A percentile compares a stretch with the other conserved stretches of the same genome.
These are phyloP conservation scores for Diaporthe eres DNA, from an alignment of 2,329 filamentous ascomycete species.

Conservation along the genomic window DNA sequence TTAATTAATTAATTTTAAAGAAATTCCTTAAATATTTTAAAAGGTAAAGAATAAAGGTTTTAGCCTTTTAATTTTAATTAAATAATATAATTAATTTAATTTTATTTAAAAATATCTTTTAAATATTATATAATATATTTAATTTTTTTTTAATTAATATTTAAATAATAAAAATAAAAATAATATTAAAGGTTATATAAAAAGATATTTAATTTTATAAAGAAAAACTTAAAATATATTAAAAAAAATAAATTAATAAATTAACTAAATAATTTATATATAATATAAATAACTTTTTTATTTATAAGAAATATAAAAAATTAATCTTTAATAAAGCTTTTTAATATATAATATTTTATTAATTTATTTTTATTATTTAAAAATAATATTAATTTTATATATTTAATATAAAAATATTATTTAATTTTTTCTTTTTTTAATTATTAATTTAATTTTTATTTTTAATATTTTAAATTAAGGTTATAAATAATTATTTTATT, in stretches of 20 bases:
- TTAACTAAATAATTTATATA: neutral
- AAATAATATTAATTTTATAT: neutral
- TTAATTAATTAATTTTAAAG: neutral
- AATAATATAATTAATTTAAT: neutral
- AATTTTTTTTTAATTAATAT: neutral
- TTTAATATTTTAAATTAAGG: too few species aligned
- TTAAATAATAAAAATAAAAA: neutral
- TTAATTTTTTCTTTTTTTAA: too few species aligned
- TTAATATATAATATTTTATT: neutral
- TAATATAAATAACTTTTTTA: neutral
- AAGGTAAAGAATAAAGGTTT: neutral
- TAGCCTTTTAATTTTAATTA: neutral
- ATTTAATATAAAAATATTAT: too few species aligned
- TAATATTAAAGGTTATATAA: neutral
- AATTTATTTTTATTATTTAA: neutral
- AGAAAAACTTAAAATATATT: neutral
- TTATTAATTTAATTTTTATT: too few species aligned
- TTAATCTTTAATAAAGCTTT: too few species aligned
- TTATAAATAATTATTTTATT: too few species aligned
- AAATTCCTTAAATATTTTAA: neutral
- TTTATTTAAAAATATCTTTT: neutral
- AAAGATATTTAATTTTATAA: too few species aligned
- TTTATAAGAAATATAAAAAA: too few species aligned
- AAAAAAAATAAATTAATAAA: neutral
- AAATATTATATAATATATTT: neutral